These are phyloP conservation scores for Cyphellophora attinorum DNA, from an alignment of 2,329 filamentous ascomycete species.

Conservation along the genomic window DNA sequence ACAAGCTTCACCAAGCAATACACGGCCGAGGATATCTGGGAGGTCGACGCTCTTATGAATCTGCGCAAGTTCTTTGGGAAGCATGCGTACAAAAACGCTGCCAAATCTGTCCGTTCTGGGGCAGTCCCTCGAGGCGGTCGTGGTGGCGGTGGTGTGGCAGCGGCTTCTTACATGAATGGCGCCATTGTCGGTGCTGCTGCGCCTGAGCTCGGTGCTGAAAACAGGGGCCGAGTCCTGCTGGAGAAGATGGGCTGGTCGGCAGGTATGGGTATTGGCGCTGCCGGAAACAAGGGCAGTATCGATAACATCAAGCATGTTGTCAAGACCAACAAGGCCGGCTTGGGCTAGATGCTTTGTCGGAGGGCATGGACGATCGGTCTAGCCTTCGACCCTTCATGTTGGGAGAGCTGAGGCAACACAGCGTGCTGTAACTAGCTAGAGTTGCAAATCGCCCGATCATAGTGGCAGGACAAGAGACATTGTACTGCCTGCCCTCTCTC, in stretches of 20 bases:
- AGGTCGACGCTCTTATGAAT: slow-evolving; percentile 26
- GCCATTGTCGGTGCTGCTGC: slow-evolving; percentile 80
- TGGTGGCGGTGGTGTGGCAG: slow-evolving; percentile 30
- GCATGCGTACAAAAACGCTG: slow-evolving; percentile 3
- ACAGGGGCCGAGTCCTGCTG: slow-evolving; percentile 76
- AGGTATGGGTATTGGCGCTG: slow-evolving; percentile 72
- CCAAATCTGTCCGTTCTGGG: slow-evolving; percentile 20
- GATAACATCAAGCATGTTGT: slow-evolving; percentile 79
- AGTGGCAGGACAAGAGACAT: too few species aligned
- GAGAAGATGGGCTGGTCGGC: slow-evolving; percentile 96
- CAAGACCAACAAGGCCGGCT: slow-evolving; percentile 73
- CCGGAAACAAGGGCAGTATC: slow-evolving; percentile 79
- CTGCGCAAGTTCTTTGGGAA: slow-evolving; percentile 17
- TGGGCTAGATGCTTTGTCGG: too few species aligned
- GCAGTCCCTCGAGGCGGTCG: slow-evolving; percentile 21
- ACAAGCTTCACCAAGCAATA: slow-evolving; percentile 57
- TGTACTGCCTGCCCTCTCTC: too few species aligned
- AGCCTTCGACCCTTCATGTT: too few species aligned
- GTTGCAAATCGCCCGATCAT: too few species aligned
- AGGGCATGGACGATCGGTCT: too few species aligned
- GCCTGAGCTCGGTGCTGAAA: slow-evolving; percentile 71
- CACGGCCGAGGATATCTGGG: slow-evolving; percentile 43
- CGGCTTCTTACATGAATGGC: slow-evolving; percentile 63
- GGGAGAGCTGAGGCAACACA: too few species aligned
- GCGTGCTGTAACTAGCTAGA: too few species aligned